phyloP scores from a whole-genome alignment of 768 basidiomycete species.

The Panaeolus cyanescens region DNA sequence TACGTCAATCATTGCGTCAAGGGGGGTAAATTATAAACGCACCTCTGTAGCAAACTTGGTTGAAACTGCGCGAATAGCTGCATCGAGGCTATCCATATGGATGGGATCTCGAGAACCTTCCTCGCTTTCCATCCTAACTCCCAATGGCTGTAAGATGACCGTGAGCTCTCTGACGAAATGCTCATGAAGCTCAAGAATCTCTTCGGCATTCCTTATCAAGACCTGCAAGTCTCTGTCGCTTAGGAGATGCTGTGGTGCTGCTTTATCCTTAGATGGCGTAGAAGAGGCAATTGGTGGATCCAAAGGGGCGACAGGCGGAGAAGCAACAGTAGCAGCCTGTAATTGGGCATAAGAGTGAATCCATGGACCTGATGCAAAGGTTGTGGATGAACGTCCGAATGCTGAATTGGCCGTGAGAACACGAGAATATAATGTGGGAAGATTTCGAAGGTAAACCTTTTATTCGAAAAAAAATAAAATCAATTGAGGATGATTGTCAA shows the following conservation, averaged over 20 bases:
- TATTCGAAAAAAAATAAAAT: conserved; percentile 7
- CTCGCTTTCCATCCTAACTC: conserved; percentile 40
- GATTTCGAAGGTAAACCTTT: conserved; percentile 67
- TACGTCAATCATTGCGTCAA: neutral
- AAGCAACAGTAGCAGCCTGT: conserved; percentile 27
- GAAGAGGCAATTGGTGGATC: conserved; percentile 21
- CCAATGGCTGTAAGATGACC: conserved; percentile 49
- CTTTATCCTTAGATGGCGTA: conserved; percentile 24
- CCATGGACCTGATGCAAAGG: conserved; percentile 47
- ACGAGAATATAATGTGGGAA: conserved; percentile 50
- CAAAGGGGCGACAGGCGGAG: conserved; percentile 22
- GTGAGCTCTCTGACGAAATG: conserved; percentile 59
- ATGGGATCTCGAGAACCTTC: conserved; percentile 18
- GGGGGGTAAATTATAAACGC: neutral
- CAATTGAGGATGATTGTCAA: neutral
- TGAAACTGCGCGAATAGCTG: conserved; percentile 51
- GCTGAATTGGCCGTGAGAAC: conserved; percentile 35
- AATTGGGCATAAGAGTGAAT: conserved; percentile 43
- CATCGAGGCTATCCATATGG: conserved; percentile 36
- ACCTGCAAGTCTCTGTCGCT: conserved; percentile 57
- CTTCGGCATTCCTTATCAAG: conserved; percentile 67
- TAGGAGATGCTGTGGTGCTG: conserved; percentile 50
- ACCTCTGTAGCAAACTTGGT: conserved; percentile 64
- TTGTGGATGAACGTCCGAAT: conserved; percentile 41
- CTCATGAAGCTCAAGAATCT: conserved; percentile 71